A percentile compares a stretch with the other conserved stretches of the same genome.
These are phyloP conservation scores for Cystofilobasidium bisporidii DNA, from an alignment of 768 basidiomycete genomes.

Conservation along the genomic window DNA sequence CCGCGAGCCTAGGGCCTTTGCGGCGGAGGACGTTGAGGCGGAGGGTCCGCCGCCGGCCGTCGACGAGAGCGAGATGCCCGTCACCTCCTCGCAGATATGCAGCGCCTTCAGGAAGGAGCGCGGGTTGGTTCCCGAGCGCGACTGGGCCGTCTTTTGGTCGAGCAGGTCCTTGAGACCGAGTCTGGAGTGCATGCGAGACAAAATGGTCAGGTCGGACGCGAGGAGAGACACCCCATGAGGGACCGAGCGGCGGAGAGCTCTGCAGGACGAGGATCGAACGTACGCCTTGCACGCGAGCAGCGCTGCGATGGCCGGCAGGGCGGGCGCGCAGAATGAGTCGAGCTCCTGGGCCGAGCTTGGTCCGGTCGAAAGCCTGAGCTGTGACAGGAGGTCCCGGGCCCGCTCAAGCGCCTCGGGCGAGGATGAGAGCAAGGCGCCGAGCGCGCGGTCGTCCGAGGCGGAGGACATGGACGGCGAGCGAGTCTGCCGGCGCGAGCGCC, in stretches of 20 bases:
- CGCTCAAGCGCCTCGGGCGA: neutral
- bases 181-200: neutral
- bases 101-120: neutral
- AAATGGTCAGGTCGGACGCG: too few relatives aligned
- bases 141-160: slow-evolving; percentile 5
- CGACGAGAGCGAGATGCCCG: slow-evolving; percentile 1
- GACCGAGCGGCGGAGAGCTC: too few relatives aligned
- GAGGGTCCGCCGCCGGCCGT: neutral
- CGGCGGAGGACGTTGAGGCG: neutral
- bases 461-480: neutral
- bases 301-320: neutral
- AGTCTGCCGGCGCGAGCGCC: too few relatives aligned
- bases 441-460: neutral
- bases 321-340: slow-evolving; percentile 4
- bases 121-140: neutral
- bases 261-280: neutral
- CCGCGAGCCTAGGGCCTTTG: too few relatives aligned
- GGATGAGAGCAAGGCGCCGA: neutral
- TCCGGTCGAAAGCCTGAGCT: neutral
- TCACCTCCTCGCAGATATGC: neutral
- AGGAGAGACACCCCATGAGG: too few relatives aligned
- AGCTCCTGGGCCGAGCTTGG: neutral
- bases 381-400: neutral
- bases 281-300: neutral
- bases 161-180: neutral